Evolutionary conservation across 2,329 filamentous ascomycete genomes (phyloP), one percentile per base, ranked within the genome.

Genomic region (Diaporthe vaccinii): DNA sequence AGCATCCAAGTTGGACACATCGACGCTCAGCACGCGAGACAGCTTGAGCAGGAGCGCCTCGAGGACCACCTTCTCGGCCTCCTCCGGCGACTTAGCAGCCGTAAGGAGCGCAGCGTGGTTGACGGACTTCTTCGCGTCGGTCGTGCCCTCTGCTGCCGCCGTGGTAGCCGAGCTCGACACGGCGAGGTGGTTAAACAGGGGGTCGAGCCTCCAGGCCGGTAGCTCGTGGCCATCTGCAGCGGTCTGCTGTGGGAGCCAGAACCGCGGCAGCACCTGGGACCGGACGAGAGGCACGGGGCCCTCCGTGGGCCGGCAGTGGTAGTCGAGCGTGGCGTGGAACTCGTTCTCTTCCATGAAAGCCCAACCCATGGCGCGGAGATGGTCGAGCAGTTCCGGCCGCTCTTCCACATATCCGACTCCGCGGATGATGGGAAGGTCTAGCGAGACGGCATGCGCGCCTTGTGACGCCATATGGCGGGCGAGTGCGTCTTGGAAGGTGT

Each of bases 41-140:
- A 82, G 70, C 70, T 80, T 80, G 28, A 77, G 72, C 20, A 82
- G 75, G 28, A 83, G 53, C 0, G 81, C 80, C 6, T 82, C 78
- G 0, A 80, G 62, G 0, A 80, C 78, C 17, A 81, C 71, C 28
- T 76, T 41, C 41, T 76, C 78, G 4, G 78, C 79, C 59, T 80
- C 80, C 9, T 74, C 73, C 14, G 74, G 55, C 1, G 81, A 80
- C 0, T 72, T 36, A 14, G 80, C 78, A 8, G 76, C 76, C 4
- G 78, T 49, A 0, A 82, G 78, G 6, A 78, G 77, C 10, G 75
- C 72, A 1, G 67, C 74, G 53, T 78, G 67, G 59, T 78, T 75
- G 20, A 74, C 65, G 4, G 76, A 55, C 65, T 76, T 76, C 25
- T 76, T 72, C 31, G 65, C 49, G 34, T 61, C 74, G 3, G 51